phyloP scores from a whole-genome alignment of 768 basidiomycete genomes.

The Lentinula guzmanii region DNA sequence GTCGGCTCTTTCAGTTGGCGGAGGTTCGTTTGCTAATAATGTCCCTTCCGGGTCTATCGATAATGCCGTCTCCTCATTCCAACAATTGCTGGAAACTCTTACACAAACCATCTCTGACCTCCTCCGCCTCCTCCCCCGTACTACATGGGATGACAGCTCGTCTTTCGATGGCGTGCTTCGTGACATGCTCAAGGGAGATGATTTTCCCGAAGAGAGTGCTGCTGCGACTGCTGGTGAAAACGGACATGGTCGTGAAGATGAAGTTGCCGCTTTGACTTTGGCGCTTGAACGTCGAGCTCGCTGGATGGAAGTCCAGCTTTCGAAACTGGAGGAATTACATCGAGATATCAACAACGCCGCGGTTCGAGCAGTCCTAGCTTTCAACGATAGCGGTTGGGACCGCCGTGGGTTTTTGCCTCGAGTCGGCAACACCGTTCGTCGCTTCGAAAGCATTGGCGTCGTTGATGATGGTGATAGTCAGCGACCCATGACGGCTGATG shows the following conservation, averaged over 20 bases:
- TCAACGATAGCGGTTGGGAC: conserved; percentile 87
- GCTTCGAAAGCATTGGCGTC: conserved; percentile 64
- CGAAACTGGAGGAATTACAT: conserved; percentile 83
- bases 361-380: conserved; percentile 72
- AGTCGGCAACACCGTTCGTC: conserved; percentile 57
- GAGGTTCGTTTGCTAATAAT: conserved; percentile 77
- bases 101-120: conserved; percentile 89
- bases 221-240: conserved; percentile 38
- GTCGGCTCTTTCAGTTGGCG: conserved; percentile 80
- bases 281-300: conserved; percentile 85
- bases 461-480: conserved; percentile 40
- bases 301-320: conserved; percentile 91
- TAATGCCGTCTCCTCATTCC: conserved; percentile 85
- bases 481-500: conserved; percentile 57
- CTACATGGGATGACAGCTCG: conserved; percentile 87
- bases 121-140: conserved; percentile 77
- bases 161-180: conserved; percentile 82
- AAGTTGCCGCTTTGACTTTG: conserved; percentile 77
- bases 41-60: conserved; percentile 88
- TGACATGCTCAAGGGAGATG: conserved; percentile 86
- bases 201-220: conserved; percentile 67
- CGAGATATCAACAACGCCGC: conserved; percentile 88
- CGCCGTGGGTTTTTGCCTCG: conserved; percentile 61
- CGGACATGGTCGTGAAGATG: conserved; percentile 64
- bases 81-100: conserved; percentile 80